phyloP scores from a whole-genome alignment of 306 rosid genomes.

The Cyamopsis tetragonoloba region DNA sequence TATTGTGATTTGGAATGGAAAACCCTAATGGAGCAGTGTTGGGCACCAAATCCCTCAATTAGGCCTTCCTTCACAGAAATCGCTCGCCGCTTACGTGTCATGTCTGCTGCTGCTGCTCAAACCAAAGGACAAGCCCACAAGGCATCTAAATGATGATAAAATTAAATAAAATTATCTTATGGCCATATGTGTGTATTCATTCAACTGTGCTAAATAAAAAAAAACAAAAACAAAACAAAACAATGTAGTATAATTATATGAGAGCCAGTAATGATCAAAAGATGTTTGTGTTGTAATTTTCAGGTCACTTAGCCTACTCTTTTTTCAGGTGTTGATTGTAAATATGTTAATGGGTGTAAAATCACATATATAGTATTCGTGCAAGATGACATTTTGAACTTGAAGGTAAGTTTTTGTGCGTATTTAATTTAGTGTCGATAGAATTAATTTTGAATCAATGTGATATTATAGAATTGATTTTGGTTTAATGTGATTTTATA shows the following conservation, averaged over 20 bases:
- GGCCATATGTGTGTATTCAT: constrained; percentile 26
- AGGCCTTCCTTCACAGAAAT: constrained; percentile 94
- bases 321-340: constrained; percentile 8
- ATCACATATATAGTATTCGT: constrained; percentile 18
- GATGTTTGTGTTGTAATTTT: constrained; percentile 30
- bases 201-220: constrained; percentile 31
- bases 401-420: no score
- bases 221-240: background rate
- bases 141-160: constrained; percentile 63
- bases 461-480: no score
- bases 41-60: constrained; percentile 90
- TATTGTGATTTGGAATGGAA: constrained; percentile 83
- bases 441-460: no score
- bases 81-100: constrained; percentile 64
- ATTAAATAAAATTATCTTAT: constrained; percentile 28
- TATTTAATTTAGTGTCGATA: no score
- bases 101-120: constrained; percentile 72
- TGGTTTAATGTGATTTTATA: no score
- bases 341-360: constrained; percentile 25
- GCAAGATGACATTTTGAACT: constrained; percentile 8
- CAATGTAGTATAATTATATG: background rate
- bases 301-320: background rate
- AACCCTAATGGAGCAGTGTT: constrained; percentile 89
- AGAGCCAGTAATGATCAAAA: constrained; percentile 23
- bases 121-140: constrained; percentile 71